A percentile compares a stretch with the other conserved stretches of the same genome.
Conservation (phyloP, 805 yeast species). For the Saturnispora serradocipensis region DNA sequence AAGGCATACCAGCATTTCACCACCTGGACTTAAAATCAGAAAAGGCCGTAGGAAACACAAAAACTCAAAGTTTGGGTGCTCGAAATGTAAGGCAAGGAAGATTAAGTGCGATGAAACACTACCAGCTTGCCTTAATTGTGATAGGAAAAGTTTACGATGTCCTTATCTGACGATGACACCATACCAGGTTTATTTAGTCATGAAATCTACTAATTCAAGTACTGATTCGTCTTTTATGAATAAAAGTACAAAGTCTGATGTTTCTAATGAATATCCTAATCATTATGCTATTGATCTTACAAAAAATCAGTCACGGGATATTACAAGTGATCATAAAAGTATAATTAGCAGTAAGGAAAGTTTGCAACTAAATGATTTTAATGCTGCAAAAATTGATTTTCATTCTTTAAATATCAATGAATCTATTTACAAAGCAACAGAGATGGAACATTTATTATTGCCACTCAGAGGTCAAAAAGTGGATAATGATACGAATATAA, state of each 20-base stretch:
- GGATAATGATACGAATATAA: not conserved
- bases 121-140: slow-evolving; percentile 22
- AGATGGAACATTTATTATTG: slow-evolving; percentile 7
- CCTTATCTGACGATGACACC: slow-evolving; percentile 14
- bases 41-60: slow-evolving; percentile 16
- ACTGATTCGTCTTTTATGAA: not conserved
- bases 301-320: not conserved
- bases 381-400: not conserved
- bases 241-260: not conserved
- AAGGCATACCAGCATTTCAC: not conserved
- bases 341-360: too few species aligned
- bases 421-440: slow-evolving; percentile 8
- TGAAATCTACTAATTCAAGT: not conserved
- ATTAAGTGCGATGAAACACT: slow-evolving; percentile 27
- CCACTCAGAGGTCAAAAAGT: not conserved
- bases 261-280: not conserved
- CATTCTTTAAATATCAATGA: not conserved
- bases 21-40: not conserved
- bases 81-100: slow-evolving; percentile 31
- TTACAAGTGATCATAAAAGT: not conserved
- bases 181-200: slow-evolving; percentile 6
- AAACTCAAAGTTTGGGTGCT: slow-evolving; percentile 32
- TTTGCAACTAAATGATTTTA: not conserved
- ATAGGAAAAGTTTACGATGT: slow-evolving; percentile 1
- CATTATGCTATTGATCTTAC: not conserved